A percentile compares a stretch with the other conserved stretches of the same genome.
phyloP scores from a whole-genome alignment of 1,284 basidiomycete species.

The Ganoderma sp. region DNA sequence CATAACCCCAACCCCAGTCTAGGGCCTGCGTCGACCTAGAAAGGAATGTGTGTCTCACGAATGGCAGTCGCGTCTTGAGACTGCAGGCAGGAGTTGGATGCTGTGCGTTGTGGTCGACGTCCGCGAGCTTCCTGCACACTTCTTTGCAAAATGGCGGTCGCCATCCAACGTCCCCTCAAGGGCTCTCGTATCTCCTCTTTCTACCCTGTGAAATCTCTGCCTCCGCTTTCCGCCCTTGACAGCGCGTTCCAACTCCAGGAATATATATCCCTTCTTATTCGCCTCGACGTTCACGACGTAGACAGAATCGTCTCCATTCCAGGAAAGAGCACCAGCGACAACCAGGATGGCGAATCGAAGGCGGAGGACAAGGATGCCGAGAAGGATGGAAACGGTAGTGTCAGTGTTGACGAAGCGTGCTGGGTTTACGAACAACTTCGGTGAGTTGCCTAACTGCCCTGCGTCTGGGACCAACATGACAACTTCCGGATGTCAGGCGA shows the following conservation, averaged over 20 bases:
- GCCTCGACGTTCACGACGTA: conserved; percentile 87
- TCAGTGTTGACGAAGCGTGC: conserved; percentile 78
- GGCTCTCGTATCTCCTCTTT: conserved; percentile 79
- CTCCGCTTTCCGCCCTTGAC: conserved; percentile 74
- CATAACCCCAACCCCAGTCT: neutral
- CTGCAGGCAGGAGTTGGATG: neutral
- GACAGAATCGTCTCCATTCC: conserved; percentile 82
- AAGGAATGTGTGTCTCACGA: conserved; percentile 15
- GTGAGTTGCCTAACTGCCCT: conserved; percentile 51
- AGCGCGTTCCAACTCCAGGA: conserved; percentile 96
- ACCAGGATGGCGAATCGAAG: conserved; percentile 45
- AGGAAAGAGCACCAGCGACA: conserved; percentile 43
- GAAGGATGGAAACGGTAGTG: conserved; percentile 53
- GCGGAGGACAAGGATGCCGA: conserved; percentile 48
- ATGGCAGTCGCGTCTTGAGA: neutral
- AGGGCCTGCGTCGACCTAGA: neutral
- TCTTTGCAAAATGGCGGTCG: conserved; percentile 38
- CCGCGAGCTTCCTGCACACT: conserved; percentile 15
- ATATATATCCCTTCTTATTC: conserved; percentile 89
- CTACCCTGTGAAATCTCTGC: conserved; percentile 72
- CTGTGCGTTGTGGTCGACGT: conserved; percentile 12
- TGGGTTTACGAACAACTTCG: conserved; percentile 97
- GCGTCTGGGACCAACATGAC: neutral
- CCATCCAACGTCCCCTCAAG: conserved; percentile 68
- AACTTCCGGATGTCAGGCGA: conserved; percentile 57